A percentile compares a stretch with the other conserved stretches of the same genome.
These are phyloP conservation scores for Colletotrichum chrysophilum DNA, from an alignment of 2,329 filamentous ascomycete species.

Conservation along the genomic window DNA sequence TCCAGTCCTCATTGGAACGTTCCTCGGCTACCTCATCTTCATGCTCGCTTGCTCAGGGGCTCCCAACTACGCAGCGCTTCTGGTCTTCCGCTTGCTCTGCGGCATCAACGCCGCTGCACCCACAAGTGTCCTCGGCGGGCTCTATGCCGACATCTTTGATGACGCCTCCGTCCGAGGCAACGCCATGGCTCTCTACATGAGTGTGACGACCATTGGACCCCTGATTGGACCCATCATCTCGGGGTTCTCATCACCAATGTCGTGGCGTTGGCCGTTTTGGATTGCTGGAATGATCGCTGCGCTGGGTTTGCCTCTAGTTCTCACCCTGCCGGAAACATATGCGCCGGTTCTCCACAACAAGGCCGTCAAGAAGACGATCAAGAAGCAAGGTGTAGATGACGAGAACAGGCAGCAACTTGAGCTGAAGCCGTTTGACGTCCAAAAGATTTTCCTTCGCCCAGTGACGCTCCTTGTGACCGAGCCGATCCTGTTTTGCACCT, in stretches of 20 bases:
- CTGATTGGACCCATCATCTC: slow-evolving; percentile 57
- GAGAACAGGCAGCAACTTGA: slow-evolving; percentile 38
- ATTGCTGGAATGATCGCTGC: slow-evolving; percentile 36
- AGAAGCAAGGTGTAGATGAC: slow-evolving; percentile 47
- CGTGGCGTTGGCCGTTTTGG: slow-evolving; percentile 46
- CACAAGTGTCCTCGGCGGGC: slow-evolving; percentile 36
- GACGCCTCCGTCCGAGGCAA: slow-evolving; percentile 34
- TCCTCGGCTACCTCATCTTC: slow-evolving; percentile 36
- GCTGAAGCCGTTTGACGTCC: slow-evolving; percentile 38
- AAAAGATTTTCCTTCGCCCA: slow-evolving; percentile 55
- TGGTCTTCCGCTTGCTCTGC: slow-evolving; percentile 43
- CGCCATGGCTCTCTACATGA: slow-evolving; percentile 39
- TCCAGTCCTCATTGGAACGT: slow-evolving; percentile 36
- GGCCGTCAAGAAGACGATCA: slow-evolving; percentile 50
- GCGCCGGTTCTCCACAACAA: slow-evolving; percentile 55
- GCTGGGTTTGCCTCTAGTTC: slow-evolving; percentile 32
- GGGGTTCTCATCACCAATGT: slow-evolving; percentile 52
- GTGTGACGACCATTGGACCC: slow-evolving; percentile 34
- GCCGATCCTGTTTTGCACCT: slow-evolving; percentile 54
- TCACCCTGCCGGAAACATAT: slow-evolving; percentile 52
- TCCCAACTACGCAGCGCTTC: slow-evolving; percentile 45
- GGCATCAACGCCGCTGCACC: slow-evolving; percentile 38
- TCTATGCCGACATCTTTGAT: slow-evolving; percentile 38
- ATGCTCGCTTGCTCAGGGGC: slow-evolving; percentile 42
- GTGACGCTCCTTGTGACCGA: slow-evolving; percentile 52